These are phyloP conservation scores for Trichothecium roseum DNA, from an alignment of 2,329 filamentous ascomycete genomes.

Conservation along the genomic window DNA sequence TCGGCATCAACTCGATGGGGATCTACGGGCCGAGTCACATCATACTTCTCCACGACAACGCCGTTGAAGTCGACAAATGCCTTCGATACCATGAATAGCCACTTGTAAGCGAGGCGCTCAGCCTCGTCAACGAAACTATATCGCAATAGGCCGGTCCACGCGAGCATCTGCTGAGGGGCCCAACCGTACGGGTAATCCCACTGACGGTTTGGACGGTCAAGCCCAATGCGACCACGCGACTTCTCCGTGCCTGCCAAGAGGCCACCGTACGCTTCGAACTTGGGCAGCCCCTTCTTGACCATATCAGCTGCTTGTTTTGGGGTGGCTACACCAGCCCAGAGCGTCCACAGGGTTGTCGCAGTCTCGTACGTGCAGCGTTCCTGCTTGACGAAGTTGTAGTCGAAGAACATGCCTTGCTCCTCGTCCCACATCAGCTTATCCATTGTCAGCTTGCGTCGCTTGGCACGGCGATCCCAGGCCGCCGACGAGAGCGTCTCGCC, in stretches of 20 bases:
- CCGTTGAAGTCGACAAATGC: constrained; percentile 98
- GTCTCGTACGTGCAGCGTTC: constrained; percentile 78
- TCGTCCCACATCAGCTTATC: constrained; percentile 94
- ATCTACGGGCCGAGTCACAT: constrained; percentile 82
- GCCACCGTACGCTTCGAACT: constrained; percentile 80
- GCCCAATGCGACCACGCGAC: constrained; percentile 68
- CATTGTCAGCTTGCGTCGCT: constrained; percentile 72
- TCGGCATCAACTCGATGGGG: constrained; percentile 93
- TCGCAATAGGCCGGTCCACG: constrained; percentile 84
- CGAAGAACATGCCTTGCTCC: constrained; percentile 90
- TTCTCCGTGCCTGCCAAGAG: constrained; percentile 82
- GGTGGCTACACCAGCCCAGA: constrained; percentile 86
- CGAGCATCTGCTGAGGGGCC: constrained; percentile 97
- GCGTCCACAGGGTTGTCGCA: constrained; percentile 91
- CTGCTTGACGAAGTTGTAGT: constrained; percentile 82
- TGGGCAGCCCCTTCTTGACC: constrained; percentile 71
- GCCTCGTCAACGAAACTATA: constrained; percentile 90
- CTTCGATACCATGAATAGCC: constrained; percentile 97
- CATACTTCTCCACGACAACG: constrained; percentile 97
- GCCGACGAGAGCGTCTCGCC: constrained; percentile 72
- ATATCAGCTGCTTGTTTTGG: constrained; percentile 79
- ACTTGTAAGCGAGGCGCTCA: constrained; percentile 84
- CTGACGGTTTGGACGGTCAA: constrained; percentile 85
- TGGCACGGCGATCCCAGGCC: constrained; percentile 81
- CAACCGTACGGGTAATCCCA: constrained; percentile 99